Evolutionary conservation across 148 eudicot genomes (phyloP), one percentile per base, ranked within the genome.

Genomic region (Oxyria digyna): DNA sequence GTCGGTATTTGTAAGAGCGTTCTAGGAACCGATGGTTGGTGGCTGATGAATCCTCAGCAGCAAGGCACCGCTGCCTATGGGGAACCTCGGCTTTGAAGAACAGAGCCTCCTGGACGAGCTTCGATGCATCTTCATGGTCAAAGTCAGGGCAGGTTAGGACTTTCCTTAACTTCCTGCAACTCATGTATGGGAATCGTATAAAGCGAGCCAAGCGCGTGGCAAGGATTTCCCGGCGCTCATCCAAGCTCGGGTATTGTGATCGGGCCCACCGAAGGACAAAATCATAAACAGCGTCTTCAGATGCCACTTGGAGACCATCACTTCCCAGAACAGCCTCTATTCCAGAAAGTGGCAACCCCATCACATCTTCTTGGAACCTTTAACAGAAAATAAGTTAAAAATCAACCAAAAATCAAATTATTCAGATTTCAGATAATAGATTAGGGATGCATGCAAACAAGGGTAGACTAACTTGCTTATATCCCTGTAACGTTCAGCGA

Each of bases 81-180:
- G 97, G 97, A 69, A 84, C 88, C 80, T 91, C 97, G 0, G 96
- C 88, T 59, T 87, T 91, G 81, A 88, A 91, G 50, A 91, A 91
- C 20, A 91, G 86, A 33, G 97, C 96, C 62, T 91, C 97, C 15
- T 88, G 78, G 31, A 88, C 97, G 14, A 80, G 85, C 76, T 88
- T 91, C 45, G 91, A 82, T 14, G 92, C 87, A 2, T 82, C 84
- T 68, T 91, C n/a, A n/a, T n/a, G n/a, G n/a, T n/a, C n/a, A n/a
- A n/a, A n/a, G n/a, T n/a, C n/a, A n/a, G n/a, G n/a, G 75, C 96
- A 87, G 32, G 86, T 79, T 35, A 88, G 76, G 45, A 85, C 92
- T 71, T 91, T 91, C 78, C 84, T 82, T 24, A 91, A 85, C 75
- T 91, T 91, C 32, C 97, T 78, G 74, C 88, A 88, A 29, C 88